A percentile compares a stretch with the other conserved stretches of the same genome.
phyloP scores from a whole-genome alignment of 2,329 filamentous ascomycete genomes.

The Trichoderma atroviride region DNA sequence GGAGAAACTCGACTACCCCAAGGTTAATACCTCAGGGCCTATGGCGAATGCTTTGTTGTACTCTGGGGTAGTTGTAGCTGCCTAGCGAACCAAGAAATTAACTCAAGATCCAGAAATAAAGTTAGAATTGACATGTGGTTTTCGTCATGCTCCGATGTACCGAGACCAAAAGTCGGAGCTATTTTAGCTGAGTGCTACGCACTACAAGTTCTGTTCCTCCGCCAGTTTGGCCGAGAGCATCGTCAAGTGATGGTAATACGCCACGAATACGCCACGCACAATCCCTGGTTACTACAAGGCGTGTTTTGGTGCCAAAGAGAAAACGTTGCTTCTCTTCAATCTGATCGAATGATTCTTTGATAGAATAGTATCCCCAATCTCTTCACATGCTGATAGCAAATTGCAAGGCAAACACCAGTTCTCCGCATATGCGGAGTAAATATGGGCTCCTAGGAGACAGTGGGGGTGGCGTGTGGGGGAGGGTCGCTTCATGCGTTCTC shows the following conservation, averaged over 20 bases:
- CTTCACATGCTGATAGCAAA: neutral
- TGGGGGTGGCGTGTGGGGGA: neutral
- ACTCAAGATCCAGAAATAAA: neutral
- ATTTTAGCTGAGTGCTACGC: neutral
- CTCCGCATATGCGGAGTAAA: neutral
- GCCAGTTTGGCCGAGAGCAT: neutral
- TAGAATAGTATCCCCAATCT: neutral
- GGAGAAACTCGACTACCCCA: neutral
- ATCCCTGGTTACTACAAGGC: neutral
- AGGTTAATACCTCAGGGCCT: neutral
- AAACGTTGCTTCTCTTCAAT: neutral
- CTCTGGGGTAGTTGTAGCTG: neutral
- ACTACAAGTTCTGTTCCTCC: neutral
- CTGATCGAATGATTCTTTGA: neutral
- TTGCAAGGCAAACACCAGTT: neutral
- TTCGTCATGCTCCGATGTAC: neutral
- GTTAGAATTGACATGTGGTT: neutral
- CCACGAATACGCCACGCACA: neutral
- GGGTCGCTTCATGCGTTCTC: neutral
- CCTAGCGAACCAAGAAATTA: neutral
- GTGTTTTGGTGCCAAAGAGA: neutral
- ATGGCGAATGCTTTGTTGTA: neutral
- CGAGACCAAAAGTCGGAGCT: neutral
- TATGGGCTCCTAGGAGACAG: neutral
- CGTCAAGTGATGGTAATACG: neutral